Percentiles rank a stretch among this genome's conserved stretches.
These are phyloP conservation scores for Purpureocillium takamizusanense DNA, from an alignment of 2,329 filamentous ascomycete genomes.

Conservation along the genomic window DNA sequence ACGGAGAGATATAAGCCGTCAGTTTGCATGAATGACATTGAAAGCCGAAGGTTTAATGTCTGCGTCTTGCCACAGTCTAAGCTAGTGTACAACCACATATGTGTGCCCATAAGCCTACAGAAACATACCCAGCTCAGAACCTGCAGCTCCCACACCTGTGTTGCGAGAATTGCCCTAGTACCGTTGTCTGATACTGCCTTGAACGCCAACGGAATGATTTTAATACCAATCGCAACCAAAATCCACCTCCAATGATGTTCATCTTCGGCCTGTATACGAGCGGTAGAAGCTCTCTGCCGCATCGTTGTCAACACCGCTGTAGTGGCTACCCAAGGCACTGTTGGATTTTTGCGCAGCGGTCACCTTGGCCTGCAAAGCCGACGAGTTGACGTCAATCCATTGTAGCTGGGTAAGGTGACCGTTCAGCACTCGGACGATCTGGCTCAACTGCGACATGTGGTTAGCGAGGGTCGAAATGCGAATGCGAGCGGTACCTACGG, in stretches of 20 bases:
- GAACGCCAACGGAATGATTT: constrained; percentile 3
- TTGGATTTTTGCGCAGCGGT: constrained; percentile 71
- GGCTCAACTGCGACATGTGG: constrained; percentile 57
- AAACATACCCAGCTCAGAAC: constrained; percentile 6
- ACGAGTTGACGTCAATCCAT: constrained; percentile 82
- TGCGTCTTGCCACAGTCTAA: constrained; percentile 18
- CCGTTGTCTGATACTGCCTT: constrained; percentile 1
- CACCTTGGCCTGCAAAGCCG: constrained; percentile 75
- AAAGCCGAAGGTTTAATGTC: constrained; percentile 9
- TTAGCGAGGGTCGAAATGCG: constrained; percentile 13
- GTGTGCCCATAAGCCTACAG: constrained; percentile 11
- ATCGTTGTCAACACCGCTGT: constrained; percentile 54
- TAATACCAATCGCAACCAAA: background rate
- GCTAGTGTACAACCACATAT: constrained; percentile 30
- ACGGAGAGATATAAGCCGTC: too few relatives aligned
- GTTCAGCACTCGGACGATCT: constrained; percentile 93
- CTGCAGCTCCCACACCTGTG: constrained; percentile 1
- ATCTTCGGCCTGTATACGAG: constrained; percentile 72
- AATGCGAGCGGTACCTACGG: constrained; percentile 47
- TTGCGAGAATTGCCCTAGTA: constrained; percentile 6
- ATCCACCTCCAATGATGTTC: constrained; percentile 11
- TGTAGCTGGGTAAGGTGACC: constrained; percentile 86
- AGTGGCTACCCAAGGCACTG: constrained; percentile 48
- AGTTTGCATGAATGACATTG: constrained; percentile 5
- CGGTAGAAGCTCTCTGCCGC: constrained; percentile 85